Evolutionary conservation across 805 yeast genomes (phyloP).

Genomic region (Candida ascalaphidarum): DNA sequence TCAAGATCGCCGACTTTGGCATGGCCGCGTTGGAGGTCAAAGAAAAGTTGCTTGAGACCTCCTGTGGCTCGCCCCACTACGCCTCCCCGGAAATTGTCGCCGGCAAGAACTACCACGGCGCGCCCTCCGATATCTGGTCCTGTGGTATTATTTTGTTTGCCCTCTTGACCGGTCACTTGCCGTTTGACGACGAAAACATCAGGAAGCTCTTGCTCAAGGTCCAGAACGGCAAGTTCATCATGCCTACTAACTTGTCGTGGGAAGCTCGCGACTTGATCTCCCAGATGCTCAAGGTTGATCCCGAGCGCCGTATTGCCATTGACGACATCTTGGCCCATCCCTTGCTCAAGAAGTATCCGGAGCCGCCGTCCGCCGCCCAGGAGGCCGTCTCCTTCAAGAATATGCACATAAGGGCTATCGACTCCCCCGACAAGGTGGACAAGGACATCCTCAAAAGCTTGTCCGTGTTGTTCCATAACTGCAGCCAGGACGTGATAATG

Average conservation of each 20-base stretch:
- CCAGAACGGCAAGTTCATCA: slow-evolving; percentile 77
- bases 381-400: slow-evolving; percentile 18
- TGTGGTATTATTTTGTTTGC: slow-evolving; percentile 96
- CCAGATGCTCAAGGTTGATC: slow-evolving; percentile 76
- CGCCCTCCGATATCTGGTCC: slow-evolving; percentile 97
- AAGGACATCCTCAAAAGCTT: slow-evolving; percentile 66
- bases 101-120: slow-evolving; percentile 91
- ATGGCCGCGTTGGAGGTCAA: slow-evolving; percentile 95
- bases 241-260: slow-evolving; percentile 69
- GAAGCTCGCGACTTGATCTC: slow-evolving; percentile 86
- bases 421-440: slow-evolving; percentile 48
- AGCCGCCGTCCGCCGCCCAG: slow-evolving; percentile 26
- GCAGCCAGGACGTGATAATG: slow-evolving; percentile 44
- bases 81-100: slow-evolving; percentile 98
- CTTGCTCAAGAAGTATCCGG: slow-evolving; percentile 64
- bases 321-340: slow-evolving; percentile 76
- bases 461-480: slow-evolving; percentile 78
- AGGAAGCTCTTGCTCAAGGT: slow-evolving; percentile 82
- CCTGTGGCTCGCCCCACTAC: slow-evolving; percentile 97
- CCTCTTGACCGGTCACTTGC: slow-evolving; percentile 85
- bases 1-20: slow-evolving; percentile 96
- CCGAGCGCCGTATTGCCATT: slow-evolving; percentile 70
- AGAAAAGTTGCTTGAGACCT: slow-evolving; percentile 79
- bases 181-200: slow-evolving; percentile 95
- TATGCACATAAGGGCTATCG: slow-evolving; percentile 24